Conservation (phyloP, 257 asterid species). For the Avicennia marina region DNA sequence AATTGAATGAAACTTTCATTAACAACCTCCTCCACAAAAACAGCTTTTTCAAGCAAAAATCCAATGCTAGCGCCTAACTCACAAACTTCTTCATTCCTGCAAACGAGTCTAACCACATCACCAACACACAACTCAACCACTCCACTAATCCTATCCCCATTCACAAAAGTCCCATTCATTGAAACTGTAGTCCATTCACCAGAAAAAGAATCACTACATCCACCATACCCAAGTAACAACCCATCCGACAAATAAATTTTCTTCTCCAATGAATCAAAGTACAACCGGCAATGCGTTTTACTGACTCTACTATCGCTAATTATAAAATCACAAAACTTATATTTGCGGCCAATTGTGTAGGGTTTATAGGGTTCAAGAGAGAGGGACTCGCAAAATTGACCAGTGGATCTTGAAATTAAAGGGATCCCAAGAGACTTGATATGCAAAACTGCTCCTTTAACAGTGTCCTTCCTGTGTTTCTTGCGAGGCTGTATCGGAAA, state of each 20-base stretch:
- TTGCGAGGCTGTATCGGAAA: slow-evolving; percentile 26
- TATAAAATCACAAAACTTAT: slow-evolving; percentile 44
- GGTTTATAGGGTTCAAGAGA: slow-evolving; percentile 51
- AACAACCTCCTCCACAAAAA: slow-evolving; percentile 49
- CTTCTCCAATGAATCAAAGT: slow-evolving; percentile 48
- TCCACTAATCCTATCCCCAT: slow-evolving; percentile 49
- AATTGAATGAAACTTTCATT: slow-evolving; percentile 20
- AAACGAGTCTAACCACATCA: slow-evolving; percentile 57
- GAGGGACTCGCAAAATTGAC: slow-evolving; percentile 41
- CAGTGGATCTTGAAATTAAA: slow-evolving; percentile 39
- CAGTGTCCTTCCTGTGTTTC: slow-evolving; percentile 31
- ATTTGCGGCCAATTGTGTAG: slow-evolving; percentile 59
- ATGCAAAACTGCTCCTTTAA: slow-evolving; percentile 36
- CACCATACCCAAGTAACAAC: slow-evolving; percentile 27
- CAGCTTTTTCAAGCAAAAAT: slow-evolving; percentile 53
- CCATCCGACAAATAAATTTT: slow-evolving; percentile 65
- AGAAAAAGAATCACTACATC: slow-evolving; percentile 20
- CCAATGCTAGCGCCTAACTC: slow-evolving; percentile 38
- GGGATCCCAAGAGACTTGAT: slow-evolving; percentile 50
- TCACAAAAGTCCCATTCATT: slow-evolving; percentile 62
- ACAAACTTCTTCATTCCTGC: slow-evolving; percentile 38
- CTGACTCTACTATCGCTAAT: slow-evolving; percentile 56
- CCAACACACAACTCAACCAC: slow-evolving; percentile 55
- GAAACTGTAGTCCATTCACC: too few species aligned
- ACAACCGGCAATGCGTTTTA: slow-evolving; percentile 57